Evolutionary conservation across 2,329 filamentous ascomycete genomes (phyloP).

Genomic region (Chaetomiaceae sp.): DNA sequence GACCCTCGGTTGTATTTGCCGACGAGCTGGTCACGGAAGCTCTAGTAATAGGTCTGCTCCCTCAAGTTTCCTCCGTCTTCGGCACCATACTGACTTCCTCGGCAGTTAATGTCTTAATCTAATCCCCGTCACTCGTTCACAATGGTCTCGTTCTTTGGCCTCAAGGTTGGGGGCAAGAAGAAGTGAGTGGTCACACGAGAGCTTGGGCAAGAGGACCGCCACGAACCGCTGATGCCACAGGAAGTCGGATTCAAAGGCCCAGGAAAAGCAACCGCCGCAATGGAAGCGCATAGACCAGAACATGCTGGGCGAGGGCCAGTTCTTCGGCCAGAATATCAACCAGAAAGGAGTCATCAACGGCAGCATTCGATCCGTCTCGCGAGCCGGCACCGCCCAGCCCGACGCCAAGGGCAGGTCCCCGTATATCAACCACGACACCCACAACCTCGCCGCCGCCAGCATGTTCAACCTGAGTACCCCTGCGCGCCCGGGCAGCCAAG

Average conservation of each 20-base stretch:
- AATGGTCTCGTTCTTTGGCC: conserved; percentile 58
- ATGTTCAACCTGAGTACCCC: conserved; percentile 40
- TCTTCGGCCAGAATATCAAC: conserved; percentile 34
- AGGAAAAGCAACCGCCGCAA: conserved; percentile 23
- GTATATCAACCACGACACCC: conserved; percentile 33
- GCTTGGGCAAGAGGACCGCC: not conserved
- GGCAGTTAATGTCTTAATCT: conserved; percentile 20
- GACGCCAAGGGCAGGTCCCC: conserved; percentile 23
- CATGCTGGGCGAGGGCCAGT: conserved; percentile 33
- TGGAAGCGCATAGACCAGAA: conserved; percentile 35
- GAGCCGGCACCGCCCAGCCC: conserved; percentile 41
- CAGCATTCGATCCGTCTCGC: conserved; percentile 30
- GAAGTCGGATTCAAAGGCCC: conserved; percentile 25
- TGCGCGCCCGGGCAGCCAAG: conserved; percentile 16
- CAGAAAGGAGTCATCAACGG: conserved; percentile 33
- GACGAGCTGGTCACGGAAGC: not conserved
- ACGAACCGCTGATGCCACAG: conserved; percentile 26
- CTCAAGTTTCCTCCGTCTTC: too few species aligned
- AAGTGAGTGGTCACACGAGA: conserved; percentile 40
- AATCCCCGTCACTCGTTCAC: conserved; percentile 19
- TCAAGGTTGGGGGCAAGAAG: conserved; percentile 55
- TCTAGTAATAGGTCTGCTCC: not conserved
- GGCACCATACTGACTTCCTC: too few species aligned
- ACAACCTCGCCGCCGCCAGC: conserved; percentile 39
- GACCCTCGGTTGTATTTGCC: not conserved